A percentile compares a stretch with the other conserved stretches of the same genome.
These are phyloP conservation scores for Daldinia childiae DNA, from an alignment of 495 filamentous ascomycete species.

Conservation along the genomic window DNA sequence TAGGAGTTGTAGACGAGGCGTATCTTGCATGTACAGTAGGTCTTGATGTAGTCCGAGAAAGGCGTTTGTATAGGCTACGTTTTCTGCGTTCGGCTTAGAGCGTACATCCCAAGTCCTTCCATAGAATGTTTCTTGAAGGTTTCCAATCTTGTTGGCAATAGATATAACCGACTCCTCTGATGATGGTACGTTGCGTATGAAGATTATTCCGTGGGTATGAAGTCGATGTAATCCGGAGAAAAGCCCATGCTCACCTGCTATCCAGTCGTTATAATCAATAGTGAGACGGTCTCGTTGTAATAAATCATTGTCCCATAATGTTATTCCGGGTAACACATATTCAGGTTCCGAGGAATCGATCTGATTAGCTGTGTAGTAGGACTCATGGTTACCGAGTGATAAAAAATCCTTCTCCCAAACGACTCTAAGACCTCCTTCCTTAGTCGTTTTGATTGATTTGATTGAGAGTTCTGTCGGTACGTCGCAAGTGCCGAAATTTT, in stretches of 20 bases:
- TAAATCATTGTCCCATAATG: conserved; percentile 48
- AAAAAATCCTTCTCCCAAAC: conserved; percentile 60
- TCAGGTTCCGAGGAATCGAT: neutral
- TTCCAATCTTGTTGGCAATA: conserved; percentile 76
- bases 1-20: conserved; percentile 83
- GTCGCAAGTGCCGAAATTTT: conserved; percentile 77
- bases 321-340: conserved; percentile 18
- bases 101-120: conserved; percentile 89
- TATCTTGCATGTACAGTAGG: conserved; percentile 82
- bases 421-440: conserved; percentile 60
- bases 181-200: conserved; percentile 74
- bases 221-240: conserved; percentile 65
- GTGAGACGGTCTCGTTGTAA: conserved; percentile 42
- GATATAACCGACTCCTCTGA: conserved; percentile 69
- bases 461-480: conserved; percentile 66
- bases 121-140: conserved; percentile 84
- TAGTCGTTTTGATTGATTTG: conserved; percentile 38
- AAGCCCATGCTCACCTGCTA: conserved; percentile 57
- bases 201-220: conserved; percentile 73
- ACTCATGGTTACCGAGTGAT: conserved; percentile 25
- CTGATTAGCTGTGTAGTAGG: conserved; percentile 15
- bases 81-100: conserved; percentile 78
- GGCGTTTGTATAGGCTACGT: conserved; percentile 87
- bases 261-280: conserved; percentile 75
- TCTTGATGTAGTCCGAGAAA: conserved; percentile 91